phyloP scores from a whole-genome alignment of 2,329 filamentous ascomycete genomes.

The Penicillium sp. region DNA sequence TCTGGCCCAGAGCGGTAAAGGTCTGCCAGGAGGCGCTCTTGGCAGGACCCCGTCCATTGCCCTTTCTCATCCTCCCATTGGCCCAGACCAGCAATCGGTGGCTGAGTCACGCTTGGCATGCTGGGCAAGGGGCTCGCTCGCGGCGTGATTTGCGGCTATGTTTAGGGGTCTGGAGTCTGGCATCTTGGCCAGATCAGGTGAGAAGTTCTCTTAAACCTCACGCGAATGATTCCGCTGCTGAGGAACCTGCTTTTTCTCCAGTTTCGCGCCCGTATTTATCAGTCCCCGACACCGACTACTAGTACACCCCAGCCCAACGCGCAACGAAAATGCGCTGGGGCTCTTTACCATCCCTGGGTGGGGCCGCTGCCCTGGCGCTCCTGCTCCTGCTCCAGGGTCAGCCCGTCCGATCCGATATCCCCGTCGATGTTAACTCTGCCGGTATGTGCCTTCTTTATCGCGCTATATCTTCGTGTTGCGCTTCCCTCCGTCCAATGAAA shows the following conservation, averaged over 20 bases:
- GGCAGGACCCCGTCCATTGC: background rate
- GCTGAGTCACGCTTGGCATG: conserved; percentile 12
- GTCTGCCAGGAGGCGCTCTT: background rate
- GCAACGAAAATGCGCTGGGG: conserved; percentile 15
- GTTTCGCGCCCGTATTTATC: background rate
- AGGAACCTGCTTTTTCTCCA: conserved; percentile 2
- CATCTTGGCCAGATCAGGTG: conserved; percentile 11
- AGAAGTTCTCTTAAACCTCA: conserved; percentile 12
- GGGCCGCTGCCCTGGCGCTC: conserved; percentile 14
- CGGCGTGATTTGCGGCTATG: conserved; percentile 17
- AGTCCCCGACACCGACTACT: background rate
- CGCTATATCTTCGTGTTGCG: background rate
- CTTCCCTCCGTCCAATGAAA: background rate
- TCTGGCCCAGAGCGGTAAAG: background rate
- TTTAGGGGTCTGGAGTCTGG: conserved; percentile 14
- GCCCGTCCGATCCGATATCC: conserved; percentile 9
- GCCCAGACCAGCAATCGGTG: background rate
- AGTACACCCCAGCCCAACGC: background rate
- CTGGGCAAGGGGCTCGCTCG: conserved; percentile 4
- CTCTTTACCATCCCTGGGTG: conserved; percentile 11
- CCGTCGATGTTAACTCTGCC: conserved; percentile 6
- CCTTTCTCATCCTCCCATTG: background rate
- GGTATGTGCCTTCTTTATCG: conserved; percentile 2
- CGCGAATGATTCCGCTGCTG: conserved; percentile 2
- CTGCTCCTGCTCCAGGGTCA: conserved; percentile 15